These are phyloP conservation scores for Creolimax fragrantissima DNA, from an alignment of 78 protist genomes.

Conservation along the genomic window DNA sequence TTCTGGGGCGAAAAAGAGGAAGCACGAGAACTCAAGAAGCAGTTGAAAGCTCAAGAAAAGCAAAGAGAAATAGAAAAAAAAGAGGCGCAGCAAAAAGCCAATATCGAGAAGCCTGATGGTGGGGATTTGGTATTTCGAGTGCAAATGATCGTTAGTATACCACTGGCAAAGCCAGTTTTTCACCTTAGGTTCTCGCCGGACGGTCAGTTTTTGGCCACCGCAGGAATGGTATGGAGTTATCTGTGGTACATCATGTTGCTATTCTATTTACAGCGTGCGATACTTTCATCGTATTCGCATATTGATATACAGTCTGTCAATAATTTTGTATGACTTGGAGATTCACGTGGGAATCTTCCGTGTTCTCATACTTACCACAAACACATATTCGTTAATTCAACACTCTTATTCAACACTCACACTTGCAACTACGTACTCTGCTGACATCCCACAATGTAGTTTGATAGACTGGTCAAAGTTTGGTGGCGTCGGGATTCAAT, in stretches of 20 bases:
- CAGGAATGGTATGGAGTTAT: neutral
- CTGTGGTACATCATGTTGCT: neutral
- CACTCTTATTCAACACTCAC: no score
- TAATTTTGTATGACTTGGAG: neutral
- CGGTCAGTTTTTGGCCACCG: neutral
- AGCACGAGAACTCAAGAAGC: neutral
- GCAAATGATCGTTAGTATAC: neutral
- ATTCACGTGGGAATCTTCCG: neutral
- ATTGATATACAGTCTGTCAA: neutral
- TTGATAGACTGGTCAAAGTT: neutral
- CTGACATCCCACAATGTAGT: neutral
- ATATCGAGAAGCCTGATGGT: neutral
- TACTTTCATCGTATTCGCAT: neutral
- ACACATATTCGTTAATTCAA: no score
- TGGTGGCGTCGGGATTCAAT: neutral
- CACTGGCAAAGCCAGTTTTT: neutral
- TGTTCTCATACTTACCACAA: no score
- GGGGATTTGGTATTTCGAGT: neutral
- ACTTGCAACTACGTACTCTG: no score
- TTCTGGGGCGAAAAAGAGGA: neutral
- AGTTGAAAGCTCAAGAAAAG: neutral
- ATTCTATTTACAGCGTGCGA: neutral
- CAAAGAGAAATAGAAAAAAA: neutral
- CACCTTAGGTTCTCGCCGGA: neutral
- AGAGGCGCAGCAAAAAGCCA: neutral